These are phyloP conservation scores for Cercospora canescens DNA, from an alignment of 2,329 filamentous ascomycete species.

Conservation along the genomic window DNA sequence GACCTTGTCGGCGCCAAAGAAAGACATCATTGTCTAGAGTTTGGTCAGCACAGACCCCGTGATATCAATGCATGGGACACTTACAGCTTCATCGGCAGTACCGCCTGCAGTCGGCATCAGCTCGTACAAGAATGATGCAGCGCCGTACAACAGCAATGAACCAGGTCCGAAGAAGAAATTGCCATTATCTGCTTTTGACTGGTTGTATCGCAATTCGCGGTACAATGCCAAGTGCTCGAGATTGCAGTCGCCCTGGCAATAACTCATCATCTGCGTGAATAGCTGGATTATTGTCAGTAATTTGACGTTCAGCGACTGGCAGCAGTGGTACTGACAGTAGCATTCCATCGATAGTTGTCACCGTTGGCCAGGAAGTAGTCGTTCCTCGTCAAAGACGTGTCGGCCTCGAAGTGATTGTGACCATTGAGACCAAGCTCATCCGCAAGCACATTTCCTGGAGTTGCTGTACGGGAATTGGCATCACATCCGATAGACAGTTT, in stretches of 20 bases:
- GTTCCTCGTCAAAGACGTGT: constrained; percentile 42
- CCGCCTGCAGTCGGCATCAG: constrained; percentile 38
- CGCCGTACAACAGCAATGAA: constrained; percentile 40
- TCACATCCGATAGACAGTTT: constrained; percentile 46
- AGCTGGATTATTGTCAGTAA: constrained; percentile 16
- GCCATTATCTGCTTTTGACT: constrained; percentile 38
- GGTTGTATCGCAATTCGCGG: constrained; percentile 41
- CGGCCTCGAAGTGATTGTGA: constrained; percentile 45
- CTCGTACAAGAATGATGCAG: constrained; percentile 45
- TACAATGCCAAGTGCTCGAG: constrained; percentile 32
- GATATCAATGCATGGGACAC: background rate
- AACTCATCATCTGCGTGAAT: constrained; percentile 38
- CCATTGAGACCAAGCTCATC: constrained; percentile 41
- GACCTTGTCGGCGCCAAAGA: constrained; percentile 45
- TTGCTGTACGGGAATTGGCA: constrained; percentile 41
- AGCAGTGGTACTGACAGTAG: constrained; percentile 18
- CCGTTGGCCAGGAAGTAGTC: constrained; percentile 39
- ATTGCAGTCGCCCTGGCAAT: constrained; percentile 39
- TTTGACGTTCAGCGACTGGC: background rate
- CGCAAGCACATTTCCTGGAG: constrained; percentile 31
- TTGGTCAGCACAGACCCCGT: constrained; percentile 26
- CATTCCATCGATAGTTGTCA: constrained; percentile 41
- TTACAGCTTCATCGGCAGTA: constrained; percentile 36
- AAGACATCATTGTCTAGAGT: constrained; percentile 38
- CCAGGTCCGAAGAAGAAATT: constrained; percentile 46